These are phyloP conservation scores for Zoysia matrella DNA, from an alignment of 202 grass and related monocot species.

Conservation along the genomic window DNA sequence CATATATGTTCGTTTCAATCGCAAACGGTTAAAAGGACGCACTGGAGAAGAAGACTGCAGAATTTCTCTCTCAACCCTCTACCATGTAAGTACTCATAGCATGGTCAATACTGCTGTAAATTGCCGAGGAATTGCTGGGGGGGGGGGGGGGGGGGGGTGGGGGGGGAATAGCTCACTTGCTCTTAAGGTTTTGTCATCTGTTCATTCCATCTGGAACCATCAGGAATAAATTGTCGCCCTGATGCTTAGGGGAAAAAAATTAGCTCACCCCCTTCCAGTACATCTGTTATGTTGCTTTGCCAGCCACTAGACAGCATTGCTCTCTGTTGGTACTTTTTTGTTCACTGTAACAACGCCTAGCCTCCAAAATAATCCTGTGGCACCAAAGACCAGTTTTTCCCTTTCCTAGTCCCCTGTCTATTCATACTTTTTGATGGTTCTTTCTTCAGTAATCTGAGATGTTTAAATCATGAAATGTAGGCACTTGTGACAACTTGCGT, in stretches of 20 bases:
- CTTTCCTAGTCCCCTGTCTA: background rate
- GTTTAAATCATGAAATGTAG: constrained; percentile 52
- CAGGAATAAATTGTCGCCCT: background rate
- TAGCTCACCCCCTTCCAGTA: background rate
- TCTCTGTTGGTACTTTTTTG: constrained; percentile 26
- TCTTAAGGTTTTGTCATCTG: background rate
- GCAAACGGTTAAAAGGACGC: constrained; percentile 94
- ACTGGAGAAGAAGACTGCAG: constrained; percentile 98
- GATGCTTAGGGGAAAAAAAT: background rate
- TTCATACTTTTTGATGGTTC: constrained; percentile 32
- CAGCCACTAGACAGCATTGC: background rate
- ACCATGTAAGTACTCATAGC: constrained; percentile 69
- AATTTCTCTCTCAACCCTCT: constrained; percentile 90
- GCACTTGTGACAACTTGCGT: constrained; percentile 90
- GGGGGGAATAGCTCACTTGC: background rate
- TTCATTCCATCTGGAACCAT: constrained; percentile 5
- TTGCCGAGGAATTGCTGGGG: constrained; percentile 20
- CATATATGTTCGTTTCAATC: constrained; percentile 97
- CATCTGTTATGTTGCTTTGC: background rate
- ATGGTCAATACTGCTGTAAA: constrained; percentile 26
- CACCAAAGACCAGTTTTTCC: constrained; percentile 16
- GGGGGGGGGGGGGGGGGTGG: no score
- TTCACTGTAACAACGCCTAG: constrained; percentile 3
- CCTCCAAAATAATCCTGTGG: constrained; percentile 26
- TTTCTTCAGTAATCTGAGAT: constrained; percentile 19